Evolutionary conservation across 805 yeast genomes (phyloP).

Genomic region (Grigorovia yakushimaensis): DNA sequence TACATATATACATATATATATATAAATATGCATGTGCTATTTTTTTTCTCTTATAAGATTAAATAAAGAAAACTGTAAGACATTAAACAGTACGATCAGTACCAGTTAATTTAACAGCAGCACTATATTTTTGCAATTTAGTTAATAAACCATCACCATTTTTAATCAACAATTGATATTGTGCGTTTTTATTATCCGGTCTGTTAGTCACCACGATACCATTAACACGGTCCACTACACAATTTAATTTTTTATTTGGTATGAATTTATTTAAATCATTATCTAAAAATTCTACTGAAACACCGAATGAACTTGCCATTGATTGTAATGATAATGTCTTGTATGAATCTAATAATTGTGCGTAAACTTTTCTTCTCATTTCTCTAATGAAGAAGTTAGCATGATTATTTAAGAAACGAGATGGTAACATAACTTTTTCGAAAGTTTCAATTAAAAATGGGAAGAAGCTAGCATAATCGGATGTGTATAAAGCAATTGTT

Average conservation of each 20-base stretch:
- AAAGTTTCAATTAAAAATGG: slow-evolving; percentile 67
- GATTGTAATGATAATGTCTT: slow-evolving; percentile 80
- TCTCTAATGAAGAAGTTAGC: slow-evolving; percentile 81
- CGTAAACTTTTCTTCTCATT: slow-evolving; percentile 88
- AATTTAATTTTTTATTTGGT: slow-evolving; percentile 86
- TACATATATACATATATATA: background rate
- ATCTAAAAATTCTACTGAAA: slow-evolving; percentile 80
- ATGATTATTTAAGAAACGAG: slow-evolving; percentile 65
- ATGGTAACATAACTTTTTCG: slow-evolving; percentile 55
- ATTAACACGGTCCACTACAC: slow-evolving; percentile 91
- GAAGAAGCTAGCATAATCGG: slow-evolving; percentile 78
- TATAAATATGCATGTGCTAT: too few relatives aligned
- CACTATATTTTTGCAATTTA: slow-evolving; percentile 91
- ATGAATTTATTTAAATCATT: slow-evolving; percentile 80
- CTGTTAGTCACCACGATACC: slow-evolving; percentile 93
- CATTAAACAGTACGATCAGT: slow-evolving; percentile 50
- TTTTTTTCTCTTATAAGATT: too few relatives aligned
- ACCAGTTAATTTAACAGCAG: slow-evolving; percentile 92
- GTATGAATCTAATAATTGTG: slow-evolving; percentile 89
- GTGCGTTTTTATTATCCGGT: slow-evolving; percentile 92
- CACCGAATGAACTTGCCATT: slow-evolving; percentile 91
- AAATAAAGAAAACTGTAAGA: too few relatives aligned
- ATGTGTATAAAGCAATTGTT: slow-evolving; percentile 77
- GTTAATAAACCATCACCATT: slow-evolving; percentile 90
- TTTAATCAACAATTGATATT: slow-evolving; percentile 77